Conservation (phyloP, 129 eudicot genomes). For the Erigeron canadensis region DNA sequence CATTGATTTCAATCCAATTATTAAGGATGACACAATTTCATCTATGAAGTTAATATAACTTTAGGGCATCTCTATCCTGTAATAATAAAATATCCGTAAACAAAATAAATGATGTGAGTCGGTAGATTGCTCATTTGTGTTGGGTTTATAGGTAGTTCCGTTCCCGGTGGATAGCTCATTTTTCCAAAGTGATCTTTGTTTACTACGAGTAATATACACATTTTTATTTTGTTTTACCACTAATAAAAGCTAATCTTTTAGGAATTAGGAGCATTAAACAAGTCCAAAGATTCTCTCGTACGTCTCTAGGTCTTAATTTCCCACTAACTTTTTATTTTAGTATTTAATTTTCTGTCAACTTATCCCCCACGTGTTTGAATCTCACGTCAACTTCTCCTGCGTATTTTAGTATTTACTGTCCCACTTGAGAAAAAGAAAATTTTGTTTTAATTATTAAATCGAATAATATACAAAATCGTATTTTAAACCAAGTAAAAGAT, state of each 20-base stretch:
- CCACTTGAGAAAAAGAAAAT: not conserved
- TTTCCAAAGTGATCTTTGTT: not conserved
- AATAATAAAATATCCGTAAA: not conserved
- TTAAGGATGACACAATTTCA: too few species aligned
- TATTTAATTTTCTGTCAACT: not conserved
- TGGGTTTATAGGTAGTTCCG: not conserved
- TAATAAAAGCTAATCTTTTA: not conserved
- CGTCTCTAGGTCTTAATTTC: conserved; percentile 17
- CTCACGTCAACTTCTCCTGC: conserved; percentile 2
- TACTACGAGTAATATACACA: not conserved
- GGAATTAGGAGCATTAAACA: not conserved
- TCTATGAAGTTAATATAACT: too few species aligned
- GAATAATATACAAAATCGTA: not conserved
- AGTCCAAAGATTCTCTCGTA: not conserved
- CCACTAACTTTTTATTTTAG: not conserved
- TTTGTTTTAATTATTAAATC: not conserved
- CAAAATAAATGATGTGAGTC: conserved; percentile 3
- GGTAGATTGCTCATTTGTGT: conserved; percentile 5
- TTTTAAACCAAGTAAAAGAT: not conserved
- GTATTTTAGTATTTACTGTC: not conserved
- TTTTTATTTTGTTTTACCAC: not conserved
- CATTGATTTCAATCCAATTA: too few species aligned
- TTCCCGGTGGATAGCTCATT: not conserved
- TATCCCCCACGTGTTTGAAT: conserved; percentile 11
- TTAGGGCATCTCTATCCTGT: not conserved